A percentile compares a stretch with the other conserved stretches of the same genome.
These are phyloP conservation scores for Eimeria tenella DNA, from an alignment of 169 alveolate species.

Conservation along the genomic window DNA sequence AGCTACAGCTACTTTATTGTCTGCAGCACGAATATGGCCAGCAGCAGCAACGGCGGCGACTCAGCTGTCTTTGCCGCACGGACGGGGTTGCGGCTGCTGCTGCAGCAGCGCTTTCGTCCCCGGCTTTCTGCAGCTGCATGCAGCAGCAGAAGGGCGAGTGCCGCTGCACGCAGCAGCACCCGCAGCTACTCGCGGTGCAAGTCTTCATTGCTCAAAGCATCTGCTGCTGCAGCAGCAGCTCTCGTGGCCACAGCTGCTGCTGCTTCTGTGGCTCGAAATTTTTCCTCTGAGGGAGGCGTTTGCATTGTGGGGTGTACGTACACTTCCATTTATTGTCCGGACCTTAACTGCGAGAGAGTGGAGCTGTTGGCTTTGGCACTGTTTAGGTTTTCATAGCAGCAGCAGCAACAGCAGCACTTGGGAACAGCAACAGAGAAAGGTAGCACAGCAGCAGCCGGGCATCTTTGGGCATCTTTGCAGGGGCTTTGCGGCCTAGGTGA, in stretches of 20 bases:
- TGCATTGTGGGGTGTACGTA: conserved; percentile 9
- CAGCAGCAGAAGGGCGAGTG: neutral
- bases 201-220: neutral
- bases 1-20: neutral
- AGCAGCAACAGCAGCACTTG: neutral
- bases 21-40: neutral
- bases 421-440: neutral
- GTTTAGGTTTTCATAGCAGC: neutral
- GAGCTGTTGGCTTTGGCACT: neutral
- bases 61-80: neutral
- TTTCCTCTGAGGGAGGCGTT: conserved; percentile 36
- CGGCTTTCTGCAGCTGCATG: neutral
- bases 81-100: neutral
- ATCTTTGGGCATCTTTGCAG: too few relatives aligned
- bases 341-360: neutral
- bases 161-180: conserved; percentile 1
- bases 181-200: neutral
- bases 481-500: too few relatives aligned
- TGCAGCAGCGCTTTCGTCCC: neutral
- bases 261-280: conserved; percentile 7
- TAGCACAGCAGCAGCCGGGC: neutral
- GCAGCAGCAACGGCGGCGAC: too few relatives aligned
- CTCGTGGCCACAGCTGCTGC: conserved; percentile 9
- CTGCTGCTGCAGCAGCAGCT: conserved; percentile 1
- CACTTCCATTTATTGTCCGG: neutral